phyloP scores from a whole-genome alignment of 768 basidiomycete species.

The Royoungia palumana region DNA sequence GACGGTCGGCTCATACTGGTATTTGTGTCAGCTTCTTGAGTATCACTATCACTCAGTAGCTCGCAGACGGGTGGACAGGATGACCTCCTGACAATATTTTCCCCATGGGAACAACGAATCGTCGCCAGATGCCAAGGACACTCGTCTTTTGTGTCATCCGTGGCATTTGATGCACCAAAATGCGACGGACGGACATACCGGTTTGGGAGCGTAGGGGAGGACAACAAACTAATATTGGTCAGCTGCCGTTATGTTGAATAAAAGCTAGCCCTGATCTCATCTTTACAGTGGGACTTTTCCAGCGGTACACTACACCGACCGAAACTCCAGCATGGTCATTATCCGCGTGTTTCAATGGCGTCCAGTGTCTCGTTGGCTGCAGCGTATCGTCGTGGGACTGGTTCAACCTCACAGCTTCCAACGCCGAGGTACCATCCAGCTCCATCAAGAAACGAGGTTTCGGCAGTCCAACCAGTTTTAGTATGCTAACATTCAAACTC shows the following conservation, averaged over 20 bases:
- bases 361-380: slow-evolving; percentile 73
- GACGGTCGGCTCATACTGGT: slow-evolving; percentile 92
- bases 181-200: slow-evolving; percentile 90
- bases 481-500: slow-evolving; percentile 40
- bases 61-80: slow-evolving; percentile 92
- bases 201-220: slow-evolving; percentile 95
- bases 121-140: slow-evolving; percentile 97
- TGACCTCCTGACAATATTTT: slow-evolving; percentile 91
- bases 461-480: slow-evolving; percentile 86
- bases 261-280: not conserved
- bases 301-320: slow-evolving; percentile 88
- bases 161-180: slow-evolving; percentile 87
- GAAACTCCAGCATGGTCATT: slow-evolving; percentile 66
- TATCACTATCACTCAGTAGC: slow-evolving; percentile 1
- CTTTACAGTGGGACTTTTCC: slow-evolving; percentile 85
- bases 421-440: slow-evolving; percentile 74
- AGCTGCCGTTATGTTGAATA: slow-evolving; percentile 19
- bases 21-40: slow-evolving; percentile 2
- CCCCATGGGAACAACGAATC: slow-evolving; percentile 90
- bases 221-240: slow-evolving; percentile 90
- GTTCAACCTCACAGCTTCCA: slow-evolving; percentile 57
- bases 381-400: slow-evolving; percentile 55
- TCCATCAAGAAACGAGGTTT: slow-evolving; percentile 86
- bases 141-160: slow-evolving; percentile 85
- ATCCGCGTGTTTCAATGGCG: slow-evolving; percentile 74